Evolutionary conservation across 805 yeast genomes (phyloP), one percentile per base, ranked within the genome.

Genomic region (Ogataea dorogensis): DNA sequence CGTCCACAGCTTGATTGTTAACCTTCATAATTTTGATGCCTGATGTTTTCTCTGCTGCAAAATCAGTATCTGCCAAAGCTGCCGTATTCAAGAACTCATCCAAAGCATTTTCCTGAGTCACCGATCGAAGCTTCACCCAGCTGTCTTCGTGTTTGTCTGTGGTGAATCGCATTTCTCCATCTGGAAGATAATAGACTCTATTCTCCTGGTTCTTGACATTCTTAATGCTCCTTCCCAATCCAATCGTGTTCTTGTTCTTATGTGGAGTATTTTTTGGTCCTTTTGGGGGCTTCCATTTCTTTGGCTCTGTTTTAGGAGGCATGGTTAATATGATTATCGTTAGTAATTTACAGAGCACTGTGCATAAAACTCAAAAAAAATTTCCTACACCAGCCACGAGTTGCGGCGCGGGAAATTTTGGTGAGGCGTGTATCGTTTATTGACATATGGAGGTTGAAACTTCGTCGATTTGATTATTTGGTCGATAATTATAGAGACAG

Each of bases 21-120:
- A 85, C 80, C 55, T 81, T 77, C 49, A 93, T 81, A 51, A 93
- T 86, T 52, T 82, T 84, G 42, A 93, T 89, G 48, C 82, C 86
- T 29, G 82, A 79, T 40, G 79, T 73, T 54, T 82, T 79, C 49
- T 91, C 97, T 3, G 98, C 96, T 7, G 96, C 80, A 65, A 93
- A 93, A 65, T 93, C 98, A 14, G 91, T 88, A 56, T 88, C 96
- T 2, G 97, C 96, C 40, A 93, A 73, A 60, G 87, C 95, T 1
- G 98, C 99, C 6, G 97, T 91, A 54, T 81, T 83, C 54, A 93
- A 73, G 61, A 93, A 89, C 64, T 93, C 99, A 63, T 93, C 98
- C 39, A 93, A 64, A 1, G 97, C 82, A 49, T 83, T 77, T 59
- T 93, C 98, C 53, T 93, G 98, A 0, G 98, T 93, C 11, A 93